Percentiles rank a stretch among this genome's conserved stretches.
Conservation (phyloP, 176 grass and related monocot species). For the Poa annua region DNA sequence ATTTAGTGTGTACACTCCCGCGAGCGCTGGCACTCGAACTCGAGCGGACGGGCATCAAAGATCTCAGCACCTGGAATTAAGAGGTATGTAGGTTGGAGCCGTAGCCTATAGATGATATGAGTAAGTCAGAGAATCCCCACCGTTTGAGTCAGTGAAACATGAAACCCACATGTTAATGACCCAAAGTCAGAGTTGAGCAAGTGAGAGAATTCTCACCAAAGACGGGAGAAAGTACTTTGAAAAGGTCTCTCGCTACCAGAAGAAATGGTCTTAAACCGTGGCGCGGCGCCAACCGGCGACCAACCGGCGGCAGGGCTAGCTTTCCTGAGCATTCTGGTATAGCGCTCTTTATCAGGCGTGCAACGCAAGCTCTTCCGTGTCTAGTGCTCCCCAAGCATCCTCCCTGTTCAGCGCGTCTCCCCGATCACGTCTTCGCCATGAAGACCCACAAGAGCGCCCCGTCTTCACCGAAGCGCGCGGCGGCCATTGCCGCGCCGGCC, state of each 20-base stretch:
- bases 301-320: background rate
- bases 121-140: no score
- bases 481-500: slow-evolving; percentile 31
- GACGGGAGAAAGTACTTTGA: background rate
- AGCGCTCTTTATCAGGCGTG: slow-evolving; percentile 19
- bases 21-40: no score
- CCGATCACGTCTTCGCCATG: slow-evolving; percentile 18
- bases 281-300: background rate
- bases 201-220: no score
- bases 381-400: background rate
- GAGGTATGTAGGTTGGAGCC: no score
- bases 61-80: no score
- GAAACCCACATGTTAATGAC: no score
- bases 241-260: background rate
- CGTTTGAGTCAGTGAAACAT: no score
- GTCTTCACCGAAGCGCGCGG: slow-evolving; percentile 10
- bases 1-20: no score
- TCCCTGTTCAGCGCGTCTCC: background rate
- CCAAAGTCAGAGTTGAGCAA: no score
- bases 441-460: slow-evolving; percentile 25
- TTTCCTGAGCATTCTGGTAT: slow-evolving; percentile 7
- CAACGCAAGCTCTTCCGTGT: slow-evolving; percentile 17
- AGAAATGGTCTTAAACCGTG: slow-evolving; percentile 7
- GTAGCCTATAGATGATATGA: no score
- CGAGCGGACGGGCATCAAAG: no score